Conservation (phyloP, 2,329 filamentous ascomycete genomes). For the Cytospora piceae region DNA sequence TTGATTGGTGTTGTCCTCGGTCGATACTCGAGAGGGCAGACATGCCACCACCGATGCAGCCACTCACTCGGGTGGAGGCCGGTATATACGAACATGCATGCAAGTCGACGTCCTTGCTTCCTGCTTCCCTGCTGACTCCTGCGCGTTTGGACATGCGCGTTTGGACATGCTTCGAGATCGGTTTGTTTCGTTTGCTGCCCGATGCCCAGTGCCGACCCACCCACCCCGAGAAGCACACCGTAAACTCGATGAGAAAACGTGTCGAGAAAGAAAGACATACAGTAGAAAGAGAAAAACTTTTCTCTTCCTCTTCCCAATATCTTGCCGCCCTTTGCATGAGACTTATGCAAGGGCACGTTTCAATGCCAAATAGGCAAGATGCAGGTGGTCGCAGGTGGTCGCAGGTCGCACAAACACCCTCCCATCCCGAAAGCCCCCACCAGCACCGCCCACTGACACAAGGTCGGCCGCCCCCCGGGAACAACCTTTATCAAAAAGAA, state of each 20-base stretch:
- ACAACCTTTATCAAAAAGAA: too few relatives aligned
- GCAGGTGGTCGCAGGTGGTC: background rate
- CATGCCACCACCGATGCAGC: background rate
- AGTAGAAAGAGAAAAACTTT: background rate
- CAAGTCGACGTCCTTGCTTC: background rate
- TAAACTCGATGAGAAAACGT: background rate
- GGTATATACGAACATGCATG: background rate
- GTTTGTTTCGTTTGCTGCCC: background rate
- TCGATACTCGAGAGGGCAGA: background rate
- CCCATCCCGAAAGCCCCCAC: too few relatives aligned
- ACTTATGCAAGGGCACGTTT: conserved; percentile 5
- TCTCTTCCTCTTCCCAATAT: background rate
- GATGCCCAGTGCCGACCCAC: too few relatives aligned
- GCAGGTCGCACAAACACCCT: background rate
- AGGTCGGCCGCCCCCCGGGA: too few relatives aligned
- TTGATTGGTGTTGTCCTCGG: too few relatives aligned
- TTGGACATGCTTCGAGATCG: background rate
- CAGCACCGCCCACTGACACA: too few relatives aligned
- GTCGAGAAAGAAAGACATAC: background rate
- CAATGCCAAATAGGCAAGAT: background rate
- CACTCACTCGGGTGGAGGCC: background rate
- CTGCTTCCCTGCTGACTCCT: background rate
- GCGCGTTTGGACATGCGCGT: background rate
- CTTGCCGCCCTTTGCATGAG: background rate
- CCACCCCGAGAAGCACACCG: background rate